Conservation (phyloP, 1,284 basidiomycete species). For the Ustilago loliicola region DNA sequence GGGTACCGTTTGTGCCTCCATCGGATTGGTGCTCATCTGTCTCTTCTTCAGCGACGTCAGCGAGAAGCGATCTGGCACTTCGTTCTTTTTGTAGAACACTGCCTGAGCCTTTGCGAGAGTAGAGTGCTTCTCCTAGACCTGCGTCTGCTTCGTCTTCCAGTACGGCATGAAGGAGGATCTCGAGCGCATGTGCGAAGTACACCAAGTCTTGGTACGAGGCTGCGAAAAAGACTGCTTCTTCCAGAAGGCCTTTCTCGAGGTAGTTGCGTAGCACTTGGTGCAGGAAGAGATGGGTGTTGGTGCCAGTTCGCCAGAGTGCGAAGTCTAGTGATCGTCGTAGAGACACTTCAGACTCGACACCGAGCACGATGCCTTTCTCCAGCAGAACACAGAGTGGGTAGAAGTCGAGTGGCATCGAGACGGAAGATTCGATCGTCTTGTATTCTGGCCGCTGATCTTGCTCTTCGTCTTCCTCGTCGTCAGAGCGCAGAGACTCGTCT, state of each 20-base stretch:
- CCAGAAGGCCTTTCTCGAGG: conserved; percentile 72
- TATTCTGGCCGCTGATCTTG: conserved; percentile 63
- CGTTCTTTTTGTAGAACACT: conserved; percentile 45
- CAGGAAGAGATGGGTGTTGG: conserved; percentile 94
- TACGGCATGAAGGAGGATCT: conserved; percentile 92
- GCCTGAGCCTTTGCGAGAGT: conserved; percentile 36
- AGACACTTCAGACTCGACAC: conserved; percentile 88
- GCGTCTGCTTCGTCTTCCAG: conserved; percentile 86
- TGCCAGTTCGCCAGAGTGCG: conserved; percentile 90
- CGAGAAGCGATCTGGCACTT: conserved; percentile 40
- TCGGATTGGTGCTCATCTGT: conserved; percentile 7
- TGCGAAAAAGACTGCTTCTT: conserved; percentile 83
- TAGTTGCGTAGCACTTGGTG: conserved; percentile 91
- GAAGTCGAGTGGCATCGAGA: conserved; percentile 89
- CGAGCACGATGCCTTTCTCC: conserved; percentile 98
- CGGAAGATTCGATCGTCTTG: conserved; percentile 88
- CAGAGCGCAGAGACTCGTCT: conserved; percentile 15
- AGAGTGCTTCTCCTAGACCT: conserved; percentile 37
- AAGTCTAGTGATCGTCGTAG: conserved; percentile 85
- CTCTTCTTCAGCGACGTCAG: conserved; percentile 45
- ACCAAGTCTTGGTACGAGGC: conserved; percentile 87
- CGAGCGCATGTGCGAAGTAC: conserved; percentile 93
- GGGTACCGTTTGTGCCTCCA: conserved; percentile 9
- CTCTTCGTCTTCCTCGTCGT: conserved; percentile 58
- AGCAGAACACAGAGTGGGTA: conserved; percentile 96